Base-by-base conservation (phyloP, 2,329 filamentous ascomycete species). In the Amphichorda felina region DNA sequence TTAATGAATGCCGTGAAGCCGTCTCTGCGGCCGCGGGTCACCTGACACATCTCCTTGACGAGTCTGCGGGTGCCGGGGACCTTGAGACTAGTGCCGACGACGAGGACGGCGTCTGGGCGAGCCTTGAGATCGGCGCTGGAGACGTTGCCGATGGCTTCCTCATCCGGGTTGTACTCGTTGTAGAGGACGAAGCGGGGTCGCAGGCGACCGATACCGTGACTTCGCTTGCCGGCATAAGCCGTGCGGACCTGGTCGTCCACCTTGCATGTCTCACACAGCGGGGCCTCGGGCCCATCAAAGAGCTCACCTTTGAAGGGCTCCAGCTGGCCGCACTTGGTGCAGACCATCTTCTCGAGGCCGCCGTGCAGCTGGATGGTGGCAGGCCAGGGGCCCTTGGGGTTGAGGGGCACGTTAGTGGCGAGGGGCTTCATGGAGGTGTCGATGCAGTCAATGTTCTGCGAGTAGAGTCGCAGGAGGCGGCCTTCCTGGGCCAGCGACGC, bases 1-100 rank as follows among this genome's bases (percentile, higher is more conserved):
- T 96, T 96, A 59, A 98, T 84, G 86, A 89, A 98, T 34, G 93
- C 80, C 0, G 88, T 86, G 39, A 94, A 74, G 1, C 89, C 88
- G 46, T 93, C 83, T 44, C 75, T 76, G 37, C 86, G 76, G 48
- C 80, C 76, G 41, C 88, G 74, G n/a, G 93, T 84, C 22, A 86
- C 79, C 34, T 79, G 77, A 55, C 87, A 95, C 71, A 96, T 76
- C 56, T 95, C 88, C 54, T 83, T 83, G 39, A 89, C 87, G 38
- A 98, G 81, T 36, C 88, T 75, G 41, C 84, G 78, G 30, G 95
- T 87, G 8, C 91, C 91, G 1, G 89, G 89, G 34, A 98, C 88
- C 54, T 96, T 96, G 47, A 98, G 64, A 39, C 85, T 95, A 2
- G 91, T 98, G 35, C 91, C 91, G 8, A 94, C 91, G 19, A 98